Evolutionary conservation across 805 yeast genomes (phyloP).

Genomic region (Lipomyces oligophaga): DNA sequence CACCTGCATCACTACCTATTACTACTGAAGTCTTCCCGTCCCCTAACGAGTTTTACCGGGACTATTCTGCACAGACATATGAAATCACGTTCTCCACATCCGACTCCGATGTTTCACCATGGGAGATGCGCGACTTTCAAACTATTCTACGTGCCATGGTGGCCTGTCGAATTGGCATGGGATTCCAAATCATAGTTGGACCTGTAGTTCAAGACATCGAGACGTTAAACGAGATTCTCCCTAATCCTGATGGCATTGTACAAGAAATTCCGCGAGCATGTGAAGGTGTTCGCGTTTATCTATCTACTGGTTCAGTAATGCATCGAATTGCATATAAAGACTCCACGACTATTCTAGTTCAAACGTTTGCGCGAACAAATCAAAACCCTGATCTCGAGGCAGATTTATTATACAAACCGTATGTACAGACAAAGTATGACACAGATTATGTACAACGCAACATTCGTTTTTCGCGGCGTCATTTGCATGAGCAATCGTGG

Average conservation of each 20-base stretch:
- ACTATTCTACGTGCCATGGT: conserved; percentile 83
- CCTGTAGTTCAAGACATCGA: conserved; percentile 64
- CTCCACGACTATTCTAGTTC: conserved; percentile 68
- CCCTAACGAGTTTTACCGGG: conserved; percentile 58
- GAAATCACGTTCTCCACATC: conserved; percentile 63
- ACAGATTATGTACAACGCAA: conserved; percentile 56
- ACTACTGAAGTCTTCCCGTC: conserved; percentile 77
- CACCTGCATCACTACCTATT: conserved; percentile 90
- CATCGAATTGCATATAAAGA: conserved; percentile 76
- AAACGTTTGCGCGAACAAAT: conserved; percentile 48
- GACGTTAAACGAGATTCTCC: conserved; percentile 44
- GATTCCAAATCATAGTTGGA: conserved; percentile 87
- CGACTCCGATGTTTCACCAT: conserved; percentile 34
- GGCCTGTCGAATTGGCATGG: conserved; percentile 71
- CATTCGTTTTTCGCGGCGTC: conserved; percentile 52
- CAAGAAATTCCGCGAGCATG: conserved; percentile 55
- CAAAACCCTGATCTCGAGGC: conserved; percentile 22
- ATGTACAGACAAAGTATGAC: conserved; percentile 76
- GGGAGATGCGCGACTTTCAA: conserved; percentile 40
- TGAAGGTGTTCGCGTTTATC: conserved; percentile 61
- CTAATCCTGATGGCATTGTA: conserved; percentile 45
- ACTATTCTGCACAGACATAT: conserved; percentile 79
- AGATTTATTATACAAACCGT: conserved; percentile 44
- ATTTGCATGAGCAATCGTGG: conserved; percentile 63
- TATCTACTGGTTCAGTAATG: conserved; percentile 76